These are phyloP conservation scores for Hirschfeldia incana DNA, from an alignment of 345 rosid species.

Conservation along the genomic window DNA sequence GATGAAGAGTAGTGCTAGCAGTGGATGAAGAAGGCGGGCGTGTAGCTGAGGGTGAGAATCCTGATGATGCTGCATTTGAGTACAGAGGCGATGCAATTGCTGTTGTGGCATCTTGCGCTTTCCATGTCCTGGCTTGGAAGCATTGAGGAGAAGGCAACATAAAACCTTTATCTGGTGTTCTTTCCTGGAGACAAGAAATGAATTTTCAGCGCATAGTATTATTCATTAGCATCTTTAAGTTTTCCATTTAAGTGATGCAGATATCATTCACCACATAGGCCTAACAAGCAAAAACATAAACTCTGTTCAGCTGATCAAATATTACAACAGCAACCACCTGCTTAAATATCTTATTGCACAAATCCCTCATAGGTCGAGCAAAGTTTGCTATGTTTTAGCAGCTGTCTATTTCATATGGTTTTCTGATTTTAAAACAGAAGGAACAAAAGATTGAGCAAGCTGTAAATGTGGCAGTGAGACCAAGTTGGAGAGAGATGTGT, in stretches of 20 bases:
- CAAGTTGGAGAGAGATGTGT: not conserved
- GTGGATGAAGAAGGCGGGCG: slow-evolving; percentile 50
- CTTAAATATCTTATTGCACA: not conserved
- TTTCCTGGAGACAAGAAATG: slow-evolving; percentile 50
- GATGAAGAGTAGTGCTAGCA: slow-evolving; percentile 34
- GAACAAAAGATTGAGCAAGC: slow-evolving; percentile 7
- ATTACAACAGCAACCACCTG: not conserved
- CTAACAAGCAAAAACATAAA: not conserved
- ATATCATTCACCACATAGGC: not conserved
- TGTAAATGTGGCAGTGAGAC: not conserved
- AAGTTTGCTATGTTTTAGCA: not conserved
- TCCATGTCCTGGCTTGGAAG: slow-evolving; percentile 65
- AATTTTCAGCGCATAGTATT: not conserved
- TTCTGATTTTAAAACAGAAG: slow-evolving; percentile 2
- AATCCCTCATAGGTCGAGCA: not conserved
- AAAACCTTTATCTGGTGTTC: slow-evolving; percentile 47
- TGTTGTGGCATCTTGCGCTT: slow-evolving; percentile 49
- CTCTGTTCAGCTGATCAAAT: not conserved
- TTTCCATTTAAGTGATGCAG: slow-evolving; percentile 13
- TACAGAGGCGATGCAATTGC: slow-evolving; percentile 50
- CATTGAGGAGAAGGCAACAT: slow-evolving; percentile 49
- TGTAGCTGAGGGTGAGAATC: slow-evolving; percentile 75
- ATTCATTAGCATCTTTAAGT: not conserved
- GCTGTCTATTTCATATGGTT: not conserved
- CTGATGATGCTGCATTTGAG: slow-evolving; percentile 99